Base-by-base conservation (phyloP, 176 grass and related monocot genomes). In the Carex kokanica region DNA sequence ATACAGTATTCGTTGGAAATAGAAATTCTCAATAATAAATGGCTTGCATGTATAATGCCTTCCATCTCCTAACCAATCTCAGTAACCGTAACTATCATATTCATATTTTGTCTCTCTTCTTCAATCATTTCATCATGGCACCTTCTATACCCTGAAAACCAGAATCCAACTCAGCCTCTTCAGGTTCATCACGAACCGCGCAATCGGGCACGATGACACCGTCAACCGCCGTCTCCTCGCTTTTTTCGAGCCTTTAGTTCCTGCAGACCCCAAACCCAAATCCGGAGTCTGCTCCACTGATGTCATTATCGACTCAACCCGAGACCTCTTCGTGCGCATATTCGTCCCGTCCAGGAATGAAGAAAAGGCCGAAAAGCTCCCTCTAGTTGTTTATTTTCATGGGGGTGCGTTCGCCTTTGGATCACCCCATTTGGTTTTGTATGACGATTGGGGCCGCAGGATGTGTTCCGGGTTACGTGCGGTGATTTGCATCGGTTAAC, bases 341-440 rank as follows among this genome's bases (percentile, higher is more conserved):
- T 94, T 85, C 73, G 64, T 45, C 4, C 87, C 87, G 23, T 21
- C 24, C 52, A 18, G 16, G 13, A 0, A 69, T 66, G 40, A 74
- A 47, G 18, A 23, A 20, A 16, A 21, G 8, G 6, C 3, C 18
- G 20, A 64, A 21, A 74, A 41, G 2, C 16, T 83, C 21, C 89
- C 89, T 18, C 74, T 91, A 8, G 6, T 96, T n/a, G 87, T 96
- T 61, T 93, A 89, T 78, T 86, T 89, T 91, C 93, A 96, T 61
- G 91, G 91, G 29, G 91, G 91, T 36, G 93, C 83, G 8, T 96
- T 93, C 87, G 54, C 43, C 27, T 63, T 89, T 36, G 17, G 73
- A 25, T 88, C 88, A 0, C 60, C 93, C 0, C 66, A 88, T 1
- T 75, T 86, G 10, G 0, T 21, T 34, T 0, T 34, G 3, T 68